These are phyloP conservation scores for Otatea glauca DNA, from an alignment of 176 grass and related monocot genomes.

Conservation along the genomic window DNA sequence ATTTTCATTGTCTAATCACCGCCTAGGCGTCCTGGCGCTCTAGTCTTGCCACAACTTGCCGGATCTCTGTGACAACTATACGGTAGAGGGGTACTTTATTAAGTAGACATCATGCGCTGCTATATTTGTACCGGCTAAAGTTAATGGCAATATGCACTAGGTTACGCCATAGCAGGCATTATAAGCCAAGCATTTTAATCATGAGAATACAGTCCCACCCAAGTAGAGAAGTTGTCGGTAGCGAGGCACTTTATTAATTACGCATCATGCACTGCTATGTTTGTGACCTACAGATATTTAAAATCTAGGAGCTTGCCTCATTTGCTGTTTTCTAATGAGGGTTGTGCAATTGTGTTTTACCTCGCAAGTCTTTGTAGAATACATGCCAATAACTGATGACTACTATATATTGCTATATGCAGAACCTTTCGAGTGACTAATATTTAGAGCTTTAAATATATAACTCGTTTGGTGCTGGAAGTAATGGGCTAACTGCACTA, in stretches of 20 bases:
- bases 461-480: background rate
- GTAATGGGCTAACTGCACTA: background rate
- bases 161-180: background rate
- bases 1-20: too few species aligned
- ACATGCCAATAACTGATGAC: background rate
- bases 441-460: background rate
- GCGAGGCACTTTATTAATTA: background rate
- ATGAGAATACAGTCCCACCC: background rate
- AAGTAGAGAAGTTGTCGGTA: background rate
- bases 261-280: background rate
- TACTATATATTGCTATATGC: background rate
- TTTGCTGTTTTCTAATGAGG: background rate
- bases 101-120: too few species aligned
- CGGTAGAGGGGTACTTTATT: background rate
- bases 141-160: background rate
- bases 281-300: background rate
- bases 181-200: background rate
- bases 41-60: too few species aligned
- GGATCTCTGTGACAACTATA: too few species aligned
- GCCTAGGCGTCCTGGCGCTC: too few species aligned
- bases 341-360: background rate
- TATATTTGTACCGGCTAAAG: background rate
- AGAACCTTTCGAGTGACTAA: constrained; percentile 5
- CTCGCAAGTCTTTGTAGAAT: background rate
- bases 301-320: background rate